Base-by-base conservation (phyloP, 1,139 yeast genomes). In the Fermentozyma sake region DNA sequence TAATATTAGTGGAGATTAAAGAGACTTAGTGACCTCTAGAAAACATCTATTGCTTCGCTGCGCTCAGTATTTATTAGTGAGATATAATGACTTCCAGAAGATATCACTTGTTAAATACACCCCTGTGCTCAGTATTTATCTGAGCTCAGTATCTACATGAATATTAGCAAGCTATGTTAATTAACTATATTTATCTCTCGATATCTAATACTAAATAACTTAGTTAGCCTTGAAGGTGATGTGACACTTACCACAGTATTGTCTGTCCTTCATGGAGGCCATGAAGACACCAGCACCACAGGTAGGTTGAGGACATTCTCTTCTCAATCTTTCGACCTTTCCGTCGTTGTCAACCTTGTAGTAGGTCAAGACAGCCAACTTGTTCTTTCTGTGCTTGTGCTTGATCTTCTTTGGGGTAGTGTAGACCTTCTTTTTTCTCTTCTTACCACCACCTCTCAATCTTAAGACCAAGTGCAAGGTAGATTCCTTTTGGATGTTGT, bases 391-490 rank as follows among this genome's bases (percentile, higher is more conserved):
- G 83, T 86, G 96, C 84, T 86, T 87, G 94, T 91, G 97, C 77
- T 76, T 86, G 76, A 91, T 85, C 84, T 89, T 91, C 91, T 91
- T 91, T 79, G 99, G 99, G 67, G 98, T 91, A 78, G 97, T 89
- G 91, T 91, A 93, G 67, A 87, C 96, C 95, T 66, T 67, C 73
- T 93, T 93, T 89, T 87, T 87, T 87, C 85, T 86, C 85, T 95
- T 89, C 87, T 91, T 91, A 84, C 91, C 91, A 84, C 96, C 97
- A 83, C 97, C 97, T 80, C 97, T 85, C 70, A 91, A 85, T 80
- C 97, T 87, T 50, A 91, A 76, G 61, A 91, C 97, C 72, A 91
- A 81, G 75, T 91, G 96, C 50, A 91, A 72, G 52, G 97, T 91
- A 48, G 97, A 89, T 78, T 91, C 98, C 86, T 91, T 89, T 78